Conservation (phyloP, 1,139 yeast genomes). For the Debaryomyces robertsiae region DNA sequence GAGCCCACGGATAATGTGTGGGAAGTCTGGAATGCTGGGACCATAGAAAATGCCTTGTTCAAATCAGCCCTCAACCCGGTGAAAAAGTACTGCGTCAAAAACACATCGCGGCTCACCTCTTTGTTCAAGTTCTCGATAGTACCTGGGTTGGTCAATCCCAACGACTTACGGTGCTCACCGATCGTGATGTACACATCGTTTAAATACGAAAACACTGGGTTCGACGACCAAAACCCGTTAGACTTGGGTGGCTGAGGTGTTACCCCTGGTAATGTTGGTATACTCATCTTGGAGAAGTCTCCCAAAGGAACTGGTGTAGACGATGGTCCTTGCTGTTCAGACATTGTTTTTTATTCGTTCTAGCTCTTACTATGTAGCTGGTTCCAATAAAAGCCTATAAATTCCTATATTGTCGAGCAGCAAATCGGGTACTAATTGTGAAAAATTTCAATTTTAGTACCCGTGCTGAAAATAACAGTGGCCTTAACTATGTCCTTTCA, state of each 20-base stretch:
- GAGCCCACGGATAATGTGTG: slow-evolving; percentile 93
- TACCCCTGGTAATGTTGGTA: slow-evolving; percentile 62
- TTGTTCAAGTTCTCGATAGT: slow-evolving; percentile 91
- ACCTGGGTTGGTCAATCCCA: slow-evolving; percentile 89
- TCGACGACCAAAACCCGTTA: slow-evolving; percentile 75
- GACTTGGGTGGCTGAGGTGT: slow-evolving; percentile 53
- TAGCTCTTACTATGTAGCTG: slow-evolving; percentile 6
- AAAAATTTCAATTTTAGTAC: slow-evolving; percentile 9
- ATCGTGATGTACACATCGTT: slow-evolving; percentile 76
- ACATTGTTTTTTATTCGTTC: slow-evolving; percentile 9
- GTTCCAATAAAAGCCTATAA: slow-evolving; percentile 1
- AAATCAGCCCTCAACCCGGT: slow-evolving; percentile 97
- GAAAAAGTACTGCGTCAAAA: slow-evolving; percentile 86
- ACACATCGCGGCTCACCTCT: slow-evolving; percentile 92
- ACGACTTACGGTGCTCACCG: slow-evolving; percentile 75
- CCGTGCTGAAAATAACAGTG: slow-evolving; percentile 10
- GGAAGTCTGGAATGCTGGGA: slow-evolving; percentile 96
- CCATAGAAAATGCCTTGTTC: slow-evolving; percentile 86
- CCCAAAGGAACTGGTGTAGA: slow-evolving; percentile 44
- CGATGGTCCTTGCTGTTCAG: slow-evolving; percentile 15
- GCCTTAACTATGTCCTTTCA: slow-evolving; percentile 4
- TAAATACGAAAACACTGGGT: slow-evolving; percentile 81
- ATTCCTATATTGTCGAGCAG: slow-evolving; percentile 9
- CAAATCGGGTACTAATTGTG: slow-evolving; percentile 10
- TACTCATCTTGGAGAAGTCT: slow-evolving; percentile 54